Evolutionary conservation across 2,329 filamentous ascomycete genomes (phyloP), one percentile per base, ranked within the genome.

Genomic region (Leptoxyphium fumago): DNA sequence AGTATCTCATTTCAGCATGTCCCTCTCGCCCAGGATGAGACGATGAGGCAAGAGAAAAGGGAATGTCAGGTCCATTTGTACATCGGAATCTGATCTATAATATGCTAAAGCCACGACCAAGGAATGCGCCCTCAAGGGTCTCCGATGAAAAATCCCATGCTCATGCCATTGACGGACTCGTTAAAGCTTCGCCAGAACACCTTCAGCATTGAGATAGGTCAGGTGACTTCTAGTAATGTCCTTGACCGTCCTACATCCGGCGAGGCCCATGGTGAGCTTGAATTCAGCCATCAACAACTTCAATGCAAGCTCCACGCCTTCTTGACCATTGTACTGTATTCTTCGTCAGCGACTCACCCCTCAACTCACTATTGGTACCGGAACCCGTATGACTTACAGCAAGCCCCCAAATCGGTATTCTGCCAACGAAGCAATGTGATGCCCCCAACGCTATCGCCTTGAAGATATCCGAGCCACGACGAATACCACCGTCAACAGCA

Each of bases 401-500:
- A 39, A 44, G 29, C 14, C 45, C 49, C 49, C 49, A 43, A 40
- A 47, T 44, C 15, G 49, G 32, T 29, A 50, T 41, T 10, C 44
- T 34, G n/a, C 44, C 45, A 3, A 44, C 28, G 18, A 42, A 46
- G 11, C 32, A 39, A 28, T 34, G 28, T 1, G 29, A 34, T 11
- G 45, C 70, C 3, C 69, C 70, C 2, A 74, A 53, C 1, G 68
- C 66, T 1, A 73, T 54, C 1, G 73, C 73, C 55, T 77, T 77
- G 58, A 77, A 69, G 9, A 75, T 63, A 53, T 77, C 73, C 1
- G 65, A 68, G 0, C 71, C 74, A 13, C 68, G 66, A 38, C 73
- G 54, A 29, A 77, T 68, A 0, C 74, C 73, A 10, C 66, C 70
- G 52, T 82, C 78, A 10, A 81, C 71, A 32, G 80, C 66, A 26